Evolutionary conservation across 306 rosid species (phyloP), one percentile per base, ranked within the genome.

Genomic region (Glycine tomentella): DNA sequence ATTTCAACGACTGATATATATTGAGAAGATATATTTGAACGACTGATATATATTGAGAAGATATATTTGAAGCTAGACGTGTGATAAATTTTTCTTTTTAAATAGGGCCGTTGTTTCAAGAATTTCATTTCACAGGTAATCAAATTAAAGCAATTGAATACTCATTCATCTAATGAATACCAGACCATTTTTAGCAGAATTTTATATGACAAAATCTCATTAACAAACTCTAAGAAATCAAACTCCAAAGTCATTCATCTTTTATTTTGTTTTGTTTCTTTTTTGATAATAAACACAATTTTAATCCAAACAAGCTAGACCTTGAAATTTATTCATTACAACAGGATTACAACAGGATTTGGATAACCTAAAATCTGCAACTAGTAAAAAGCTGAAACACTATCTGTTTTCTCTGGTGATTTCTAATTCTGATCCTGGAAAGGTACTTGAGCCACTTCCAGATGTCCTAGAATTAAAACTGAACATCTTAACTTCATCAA

Each of bases 401-500:
- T n/a, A 80, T 50, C 72, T 73, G 33, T 84, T 81, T 20, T 70
- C 67, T 17, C 2, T 5, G 53, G 38, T 70, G 59, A 71, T 49
- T 15, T 85, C 80, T 48, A 75, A 80, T 9, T 76, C 76, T 36
- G 71, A 76, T 38, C 12, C 44, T 11, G 69, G 68, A 51, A 45
- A 70, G 52, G 72, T 17, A 76, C 38, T 31, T 34, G 75, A 51
- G 56, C 63, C 61, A 75, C 79, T 70, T 45, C 10, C 68, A 63
- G 79, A 71, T 0, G 42, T 7, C 42, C 17, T 72, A 71, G 80
- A 76, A 48, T 61, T 72, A 36, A 14, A 10, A 81, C 76, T 71
- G 58, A 71, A 76, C 72, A 70, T 76, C 53, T 50, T 56, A 79
- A 91, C 48, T n/a, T 86, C 81, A 58, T 85, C 84, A 52, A 91